phyloP scores from a whole-genome alignment of 495 filamentous ascomycete species.

The Penicillium crystallinum region DNA sequence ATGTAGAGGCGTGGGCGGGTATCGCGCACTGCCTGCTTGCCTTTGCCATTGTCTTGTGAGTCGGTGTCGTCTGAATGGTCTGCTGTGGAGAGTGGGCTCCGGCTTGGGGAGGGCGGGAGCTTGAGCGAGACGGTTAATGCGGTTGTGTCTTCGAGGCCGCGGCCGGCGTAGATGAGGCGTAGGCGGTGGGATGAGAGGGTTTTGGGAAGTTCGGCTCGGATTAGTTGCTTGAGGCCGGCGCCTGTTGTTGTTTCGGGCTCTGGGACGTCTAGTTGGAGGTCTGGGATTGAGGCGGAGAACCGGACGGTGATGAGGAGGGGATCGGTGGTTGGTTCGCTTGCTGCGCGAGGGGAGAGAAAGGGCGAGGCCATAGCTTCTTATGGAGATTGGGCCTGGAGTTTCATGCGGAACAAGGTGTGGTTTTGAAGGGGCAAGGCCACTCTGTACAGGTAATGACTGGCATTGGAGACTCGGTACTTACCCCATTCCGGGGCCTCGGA shows the following conservation, averaged over 20 bases:
- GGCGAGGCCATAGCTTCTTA: conserved; percentile 12
- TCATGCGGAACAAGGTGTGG: background rate
- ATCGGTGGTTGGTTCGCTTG: conserved; percentile 25
- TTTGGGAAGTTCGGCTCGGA: conserved; percentile 65
- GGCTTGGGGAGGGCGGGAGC: conserved; percentile 48
- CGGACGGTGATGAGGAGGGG: conserved; percentile 73
- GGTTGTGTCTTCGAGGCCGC: conserved; percentile 69
- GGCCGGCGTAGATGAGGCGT: conserved; percentile 83
- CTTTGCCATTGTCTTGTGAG: conserved; percentile 44
- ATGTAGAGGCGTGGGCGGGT: conserved; percentile 60
- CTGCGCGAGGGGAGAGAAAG: conserved; percentile 16
- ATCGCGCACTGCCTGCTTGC: conserved; percentile 50
- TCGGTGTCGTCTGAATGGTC: conserved; percentile 26
- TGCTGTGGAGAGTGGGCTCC: conserved; percentile 19
- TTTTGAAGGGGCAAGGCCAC: background rate
- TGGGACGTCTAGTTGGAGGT: conserved; percentile 72
- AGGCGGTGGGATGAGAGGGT: conserved; percentile 60
- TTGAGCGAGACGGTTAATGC: conserved; percentile 61
- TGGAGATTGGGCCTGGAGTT: background rate
- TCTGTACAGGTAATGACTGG: background rate
- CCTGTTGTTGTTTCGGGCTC: conserved; percentile 62
- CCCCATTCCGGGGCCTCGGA: conserved; percentile 8
- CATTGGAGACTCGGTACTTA: background rate
- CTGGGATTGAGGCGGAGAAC: conserved; percentile 79
- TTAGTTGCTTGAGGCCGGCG: conserved; percentile 70